Evolutionary conservation across 495 filamentous ascomycete genomes (phyloP), one percentile per base, ranked within the genome.

Genomic region (Aspergillus cavernicola): DNA sequence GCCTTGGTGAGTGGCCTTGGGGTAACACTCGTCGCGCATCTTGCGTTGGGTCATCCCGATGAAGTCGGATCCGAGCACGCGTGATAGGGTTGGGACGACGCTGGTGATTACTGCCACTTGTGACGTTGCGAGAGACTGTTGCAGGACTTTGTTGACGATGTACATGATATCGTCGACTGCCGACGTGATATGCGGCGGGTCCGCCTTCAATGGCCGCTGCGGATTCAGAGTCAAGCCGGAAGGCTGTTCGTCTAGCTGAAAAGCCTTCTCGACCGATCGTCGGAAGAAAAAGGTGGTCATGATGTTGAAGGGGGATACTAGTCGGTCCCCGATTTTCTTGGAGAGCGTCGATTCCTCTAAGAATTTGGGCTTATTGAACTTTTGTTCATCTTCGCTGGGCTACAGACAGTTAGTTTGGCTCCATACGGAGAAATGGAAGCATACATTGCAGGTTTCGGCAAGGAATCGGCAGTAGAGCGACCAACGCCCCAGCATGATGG

Each of bases 161-260:
- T 97, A 98, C 95, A 97, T 97, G 50, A 97, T 92, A 69, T 95
- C 93, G 73, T 97, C 93, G 8, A 98, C 92, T 1, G 93, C 90
- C 0, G 91, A 95, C 45, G 91, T 92, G 61, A 98, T 96, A 59
- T 87, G 95, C 9, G 93, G 93, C 9, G 90, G 82, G 61, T 91
- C 89, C 1, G 83, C 74, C 38, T 70, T 71, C 35, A 95, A 77
- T 7, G 85, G 68, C 50, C 77, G 86, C 47, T 77, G 84, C 13
- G 80, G 77, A 59, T 85, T 89, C 29, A 97, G 71, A 3, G 85
- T 85, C 24, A 97, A 74, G 36, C 88, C 89, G 0, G 78, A 74
- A 0, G 93, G 92, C n/a, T 83, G 80, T 69, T 98, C 95, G 65
- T 98, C 95, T n/a, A 98, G 76, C 68, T 97, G 93, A 69, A 98